Conservation (phyloP, 441 rosid genomes). For the Pelargonium fulgidum region DNA sequence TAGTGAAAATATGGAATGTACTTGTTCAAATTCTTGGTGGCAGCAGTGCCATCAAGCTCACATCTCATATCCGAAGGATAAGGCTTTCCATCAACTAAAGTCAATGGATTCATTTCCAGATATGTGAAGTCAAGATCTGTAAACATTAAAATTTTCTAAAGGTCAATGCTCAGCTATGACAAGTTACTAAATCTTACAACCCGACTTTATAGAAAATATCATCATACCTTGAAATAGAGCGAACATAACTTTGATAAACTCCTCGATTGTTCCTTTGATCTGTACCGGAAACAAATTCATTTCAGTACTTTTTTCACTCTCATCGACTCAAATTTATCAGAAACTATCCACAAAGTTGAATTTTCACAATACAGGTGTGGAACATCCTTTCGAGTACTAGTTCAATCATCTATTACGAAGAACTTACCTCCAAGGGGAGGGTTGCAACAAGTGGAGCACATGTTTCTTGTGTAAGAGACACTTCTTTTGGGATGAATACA, state of each 20-base stretch:
- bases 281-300: constrained; percentile 23
- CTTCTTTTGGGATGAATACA: constrained; percentile 45
- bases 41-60: constrained; percentile 88
- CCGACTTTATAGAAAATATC: neutral
- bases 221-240: constrained; percentile 68
- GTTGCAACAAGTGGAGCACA: constrained; percentile 62
- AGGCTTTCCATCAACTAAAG: constrained; percentile 83
- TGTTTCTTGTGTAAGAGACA: constrained; percentile 38
- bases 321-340: neutral
- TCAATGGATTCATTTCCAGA: constrained; percentile 97
- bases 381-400: neutral
- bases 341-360: neutral
- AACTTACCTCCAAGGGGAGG: constrained; percentile 66
- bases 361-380: neutral
- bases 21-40: constrained; percentile 97
- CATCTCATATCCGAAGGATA: constrained; percentile 98
- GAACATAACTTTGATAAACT: constrained; percentile 61
- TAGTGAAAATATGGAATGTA: constrained; percentile 24
- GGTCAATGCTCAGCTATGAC: constrained; percentile 12
- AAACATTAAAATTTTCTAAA: constrained; percentile 15
- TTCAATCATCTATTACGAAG: constrained; percentile 11
- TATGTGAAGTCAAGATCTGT: constrained; percentile 92
- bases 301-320: no score
- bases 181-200: neutral
- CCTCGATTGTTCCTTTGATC: constrained; percentile 65